These are phyloP conservation scores for Hanseniaspora valbyensis DNA, from an alignment of 805 yeast genomes.

Conservation along the genomic window DNA sequence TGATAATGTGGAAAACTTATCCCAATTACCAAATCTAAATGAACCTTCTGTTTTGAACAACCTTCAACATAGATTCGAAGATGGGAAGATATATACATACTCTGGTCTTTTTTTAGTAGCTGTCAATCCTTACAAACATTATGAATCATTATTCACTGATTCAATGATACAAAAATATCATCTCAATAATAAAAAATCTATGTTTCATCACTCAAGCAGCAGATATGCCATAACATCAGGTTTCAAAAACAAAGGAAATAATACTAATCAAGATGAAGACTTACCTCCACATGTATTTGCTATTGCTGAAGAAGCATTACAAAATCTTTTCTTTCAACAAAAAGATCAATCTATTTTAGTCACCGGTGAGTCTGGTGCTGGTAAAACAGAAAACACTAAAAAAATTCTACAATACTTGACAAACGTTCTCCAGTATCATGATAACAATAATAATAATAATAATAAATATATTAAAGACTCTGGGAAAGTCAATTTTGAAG, in stretches of 20 bases:
- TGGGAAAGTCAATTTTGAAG: slow-evolving; percentile 48
- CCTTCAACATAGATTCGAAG: slow-evolving; percentile 60
- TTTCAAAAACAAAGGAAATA: background rate
- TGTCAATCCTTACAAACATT: slow-evolving; percentile 72
- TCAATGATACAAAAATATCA: slow-evolving; percentile 40
- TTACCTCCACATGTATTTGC: slow-evolving; percentile 79
- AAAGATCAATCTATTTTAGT: slow-evolving; percentile 84
- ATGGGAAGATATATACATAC: slow-evolving; percentile 78
- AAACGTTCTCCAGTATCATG: slow-evolving; percentile 42
- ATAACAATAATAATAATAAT: slow-evolving; percentile 4
- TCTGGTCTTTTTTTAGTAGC: slow-evolving; percentile 94
- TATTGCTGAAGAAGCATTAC: slow-evolving; percentile 74
- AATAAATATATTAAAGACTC: slow-evolving; percentile 14
- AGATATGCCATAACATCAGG: background rate
- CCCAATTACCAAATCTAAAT: slow-evolving; percentile 83
- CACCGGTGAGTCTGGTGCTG: slow-evolving; percentile 99
- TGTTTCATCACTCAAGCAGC: background rate
- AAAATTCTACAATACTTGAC: slow-evolving; percentile 87
- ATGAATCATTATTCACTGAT: slow-evolving; percentile 59
- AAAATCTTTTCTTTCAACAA: slow-evolving; percentile 54
- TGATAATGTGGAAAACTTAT: slow-evolving; percentile 88
- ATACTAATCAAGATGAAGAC: background rate
- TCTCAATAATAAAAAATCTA: slow-evolving; percentile 33
- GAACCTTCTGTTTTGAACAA: slow-evolving; percentile 94
- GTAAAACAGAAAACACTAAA: slow-evolving; percentile 95